Evolutionary conservation across 164 flowering plant species (phyloP), one percentile per base, ranked within the genome.

Genomic region (Aristolochia fimbriata): DNA sequence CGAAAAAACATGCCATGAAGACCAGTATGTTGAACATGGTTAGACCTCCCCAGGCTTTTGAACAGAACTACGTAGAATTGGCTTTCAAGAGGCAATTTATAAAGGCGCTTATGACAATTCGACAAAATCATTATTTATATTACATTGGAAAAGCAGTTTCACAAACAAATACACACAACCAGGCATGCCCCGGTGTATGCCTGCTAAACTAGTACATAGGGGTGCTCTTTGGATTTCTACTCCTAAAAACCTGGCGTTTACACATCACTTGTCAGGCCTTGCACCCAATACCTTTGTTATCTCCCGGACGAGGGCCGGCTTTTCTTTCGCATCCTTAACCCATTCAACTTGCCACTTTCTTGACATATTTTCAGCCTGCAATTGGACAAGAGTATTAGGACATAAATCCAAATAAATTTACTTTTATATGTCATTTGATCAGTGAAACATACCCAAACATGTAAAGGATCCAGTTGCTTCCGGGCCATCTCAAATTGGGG

Each of bases 301-400:
- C 80, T 83, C 94, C 68, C 78, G 83, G 30, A 86, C 21, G 1
- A 91, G 57, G 30, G 80, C 78, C 16, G 62, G 53, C 58, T 75
- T 86, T 71, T 83, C 85, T 70, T 84, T 81, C n/a, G 78, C 37
- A 52, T 67, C 70, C 51, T 74, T 81, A 19, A 74, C 68, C 64
- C 65, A 77, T 47, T 83, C 76, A 33, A 77, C 24, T 62, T 69
- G 85, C 88, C 89, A 86, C 76, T 78, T 82, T 70, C 73, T 78
- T 48, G 91, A 72, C 66, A 55, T 73, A 48, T 77, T 72, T 43
- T 79, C 86, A 12, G 81, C 88, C 97, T 91, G 78, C 31, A 55
- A 64, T 53, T 45, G 52, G 31, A 65, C 37, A 10, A 48, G 56
- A 8, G 30, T 23, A 61, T 65, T 61, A 68, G 43, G 63, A 47